Conservation (phyloP, 768 basidiomycete genomes). For the Cubamyces sp. region DNA sequence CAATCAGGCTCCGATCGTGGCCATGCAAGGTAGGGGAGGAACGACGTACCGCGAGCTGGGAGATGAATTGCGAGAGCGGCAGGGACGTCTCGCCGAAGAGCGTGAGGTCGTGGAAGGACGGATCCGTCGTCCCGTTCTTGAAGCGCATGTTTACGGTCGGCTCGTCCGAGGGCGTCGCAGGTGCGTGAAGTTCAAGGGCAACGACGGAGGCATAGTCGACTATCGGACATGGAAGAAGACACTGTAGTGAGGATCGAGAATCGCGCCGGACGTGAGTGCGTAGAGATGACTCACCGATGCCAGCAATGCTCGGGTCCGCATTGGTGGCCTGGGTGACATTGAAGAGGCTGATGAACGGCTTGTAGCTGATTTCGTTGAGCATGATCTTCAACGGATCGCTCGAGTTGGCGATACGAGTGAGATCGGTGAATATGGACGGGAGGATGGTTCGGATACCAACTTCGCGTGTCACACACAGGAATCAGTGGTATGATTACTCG, state of each 20-base stretch:
- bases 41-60: conserved; percentile 28
- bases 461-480: conserved; percentile 31
- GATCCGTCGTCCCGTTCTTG: conserved; percentile 63
- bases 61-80: conserved; percentile 54
- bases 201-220: conserved; percentile 66
- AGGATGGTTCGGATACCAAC: conserved; percentile 70
- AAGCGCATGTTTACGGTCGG: conserved; percentile 66
- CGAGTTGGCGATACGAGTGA: conserved; percentile 52
- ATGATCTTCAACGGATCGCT: conserved; percentile 58
- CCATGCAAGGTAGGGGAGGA: neutral
- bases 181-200: conserved; percentile 59
- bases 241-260: neutral
- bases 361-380: conserved; percentile 69
- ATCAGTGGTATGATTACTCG: no score
- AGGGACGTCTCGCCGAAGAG: conserved; percentile 34
- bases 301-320: conserved; percentile 55
- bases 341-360: conserved; percentile 78
- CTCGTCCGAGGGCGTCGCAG: conserved; percentile 38
- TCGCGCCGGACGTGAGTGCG: neutral
- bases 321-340: conserved; percentile 67
- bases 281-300: conserved; percentile 51
- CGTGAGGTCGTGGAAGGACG: conserved; percentile 48
- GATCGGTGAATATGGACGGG: conserved; percentile 58
- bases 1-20: neutral
- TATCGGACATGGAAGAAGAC: conserved; percentile 28